phyloP scores from a whole-genome alignment of 176 grass and related monocot genomes.

The Raddia distichophylla region DNA sequence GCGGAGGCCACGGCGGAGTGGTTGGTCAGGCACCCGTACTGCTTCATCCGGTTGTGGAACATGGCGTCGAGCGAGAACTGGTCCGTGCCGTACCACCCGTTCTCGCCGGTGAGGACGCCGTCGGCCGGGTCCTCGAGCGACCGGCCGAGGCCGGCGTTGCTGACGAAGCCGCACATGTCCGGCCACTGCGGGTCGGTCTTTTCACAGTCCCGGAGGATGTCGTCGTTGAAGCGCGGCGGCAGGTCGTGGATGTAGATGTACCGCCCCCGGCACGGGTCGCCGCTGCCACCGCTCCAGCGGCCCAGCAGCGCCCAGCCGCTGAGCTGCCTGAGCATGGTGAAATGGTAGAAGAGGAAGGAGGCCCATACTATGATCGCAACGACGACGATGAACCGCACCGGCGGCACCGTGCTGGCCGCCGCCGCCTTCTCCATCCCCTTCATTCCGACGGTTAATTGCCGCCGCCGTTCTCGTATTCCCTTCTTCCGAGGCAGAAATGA shows the following conservation, averaged over 20 bases:
- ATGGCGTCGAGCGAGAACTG: conserved; percentile 62
- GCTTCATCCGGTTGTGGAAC: conserved; percentile 77
- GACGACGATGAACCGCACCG: conserved; percentile 43
- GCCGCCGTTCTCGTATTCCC: neutral
- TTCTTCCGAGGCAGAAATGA: neutral
- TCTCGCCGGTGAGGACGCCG: conserved; percentile 45
- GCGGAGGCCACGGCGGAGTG: conserved; percentile 47
- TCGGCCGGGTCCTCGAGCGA: conserved; percentile 39
- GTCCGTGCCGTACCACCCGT: conserved; percentile 68
- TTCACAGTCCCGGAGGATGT: conserved; percentile 44
- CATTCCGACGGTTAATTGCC: neutral
- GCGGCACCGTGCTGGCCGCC: conserved; percentile 6
- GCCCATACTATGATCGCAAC: conserved; percentile 51
- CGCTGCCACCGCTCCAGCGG: neutral
- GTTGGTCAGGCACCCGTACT: conserved; percentile 67
- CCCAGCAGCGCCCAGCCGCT: conserved; percentile 15
- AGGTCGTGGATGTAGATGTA: conserved; percentile 64
- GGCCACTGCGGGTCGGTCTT: conserved; percentile 34
- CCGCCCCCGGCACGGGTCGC: conserved; percentile 45
- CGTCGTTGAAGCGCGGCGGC: conserved; percentile 57
- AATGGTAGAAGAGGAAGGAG: conserved; percentile 51
- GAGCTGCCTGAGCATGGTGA: conserved; percentile 30
- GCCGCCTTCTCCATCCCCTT: conserved; percentile 44
- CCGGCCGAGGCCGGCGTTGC: conserved; percentile 59
- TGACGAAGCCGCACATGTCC: conserved; percentile 51